Conservation (phyloP, 768 basidiomycete genomes). For the Leccinum barrowsii region DNA sequence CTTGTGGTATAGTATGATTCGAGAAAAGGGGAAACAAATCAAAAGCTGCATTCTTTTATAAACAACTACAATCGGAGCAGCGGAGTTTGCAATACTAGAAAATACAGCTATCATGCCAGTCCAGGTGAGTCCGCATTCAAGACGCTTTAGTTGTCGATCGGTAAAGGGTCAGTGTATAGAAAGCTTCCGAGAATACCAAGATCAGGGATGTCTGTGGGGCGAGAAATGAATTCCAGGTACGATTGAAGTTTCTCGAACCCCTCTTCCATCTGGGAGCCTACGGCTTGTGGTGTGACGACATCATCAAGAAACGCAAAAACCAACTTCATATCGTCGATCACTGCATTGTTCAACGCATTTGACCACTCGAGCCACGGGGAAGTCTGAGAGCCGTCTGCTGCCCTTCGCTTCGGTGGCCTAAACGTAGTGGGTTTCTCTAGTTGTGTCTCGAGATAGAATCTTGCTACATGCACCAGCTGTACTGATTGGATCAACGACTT, state of each 20-base stretch:
- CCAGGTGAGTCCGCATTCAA: not conserved
- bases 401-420: not conserved
- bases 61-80: not conserved
- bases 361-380: not conserved
- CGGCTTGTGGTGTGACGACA: not conserved
- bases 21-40: not conserved
- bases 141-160: not conserved
- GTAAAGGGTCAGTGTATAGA: not conserved
- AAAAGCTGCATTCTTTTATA: not conserved
- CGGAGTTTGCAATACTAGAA: not conserved
- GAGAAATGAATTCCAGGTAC: not conserved
- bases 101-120: not conserved
- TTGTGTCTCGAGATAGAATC: not conserved
- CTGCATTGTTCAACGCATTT: not conserved
- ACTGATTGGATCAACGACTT: not conserved
- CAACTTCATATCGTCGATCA: not conserved
- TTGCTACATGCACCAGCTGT: not conserved
- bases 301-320: not conserved
- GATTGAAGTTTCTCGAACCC: not conserved
- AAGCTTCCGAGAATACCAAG: not conserved
- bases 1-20: not conserved
- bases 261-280: not conserved
- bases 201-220: not conserved
- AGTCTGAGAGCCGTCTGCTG: not conserved
- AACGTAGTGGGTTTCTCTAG: not conserved